Conservation (phyloP, 371 early-diverging fungal genomes). For the Mortierella sp. region DNA sequence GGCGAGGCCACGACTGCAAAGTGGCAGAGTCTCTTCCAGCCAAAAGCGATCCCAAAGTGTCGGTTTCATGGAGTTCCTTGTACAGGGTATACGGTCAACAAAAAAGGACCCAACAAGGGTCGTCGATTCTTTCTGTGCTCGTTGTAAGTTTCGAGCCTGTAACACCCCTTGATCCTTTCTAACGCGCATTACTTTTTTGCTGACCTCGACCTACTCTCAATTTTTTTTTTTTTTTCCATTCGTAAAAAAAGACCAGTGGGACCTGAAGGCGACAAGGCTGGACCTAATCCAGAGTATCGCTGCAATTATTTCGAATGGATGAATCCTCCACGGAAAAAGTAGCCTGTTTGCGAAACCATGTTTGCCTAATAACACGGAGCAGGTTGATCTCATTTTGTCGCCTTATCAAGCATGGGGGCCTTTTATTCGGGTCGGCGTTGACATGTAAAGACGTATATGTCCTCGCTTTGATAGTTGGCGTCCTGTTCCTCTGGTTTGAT, state of each 20-base stretch:
- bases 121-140: constrained; percentile 78
- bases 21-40: constrained; percentile 71
- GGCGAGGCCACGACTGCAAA: constrained; percentile 53
- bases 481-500: constrained; percentile 64
- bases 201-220: not conserved
- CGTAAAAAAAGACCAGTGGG: constrained; percentile 64
- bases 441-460: constrained; percentile 62
- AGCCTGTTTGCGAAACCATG: not conserved
- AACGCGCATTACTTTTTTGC: no score
- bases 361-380: not conserved
- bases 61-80: constrained; percentile 71
- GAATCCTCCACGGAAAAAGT: constrained; percentile 40
- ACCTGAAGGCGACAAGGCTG: constrained; percentile 51
- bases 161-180: not conserved
- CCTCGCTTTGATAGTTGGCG: constrained; percentile 62
- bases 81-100: constrained; percentile 72
- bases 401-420: no score
- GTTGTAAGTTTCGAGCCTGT: constrained; percentile 61
- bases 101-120: constrained; percentile 79
- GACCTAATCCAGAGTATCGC: constrained; percentile 56
- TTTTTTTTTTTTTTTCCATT: not conserved
- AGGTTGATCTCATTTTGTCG: not conserved
- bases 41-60: constrained; percentile 66
- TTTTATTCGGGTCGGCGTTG: constrained; percentile 18
- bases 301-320: constrained; percentile 73